Evolutionary conservation across 176 grass and related monocot genomes (phyloP), one percentile per base, ranked within the genome.

Genomic region (Bothriochloa decipiens): DNA sequence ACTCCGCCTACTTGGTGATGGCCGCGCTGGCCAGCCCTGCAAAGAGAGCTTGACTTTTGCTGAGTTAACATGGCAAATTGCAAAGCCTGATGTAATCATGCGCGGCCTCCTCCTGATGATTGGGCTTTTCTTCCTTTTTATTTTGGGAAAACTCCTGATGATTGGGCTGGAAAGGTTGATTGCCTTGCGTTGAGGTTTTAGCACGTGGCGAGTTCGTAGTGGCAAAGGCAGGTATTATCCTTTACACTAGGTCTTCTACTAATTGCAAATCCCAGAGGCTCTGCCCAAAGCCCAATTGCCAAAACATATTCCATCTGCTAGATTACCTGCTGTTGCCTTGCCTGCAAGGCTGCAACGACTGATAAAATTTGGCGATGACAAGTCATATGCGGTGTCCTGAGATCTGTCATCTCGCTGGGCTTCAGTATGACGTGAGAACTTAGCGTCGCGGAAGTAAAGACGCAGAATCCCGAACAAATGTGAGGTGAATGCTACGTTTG

Each of bases 151-250:
- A 7, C 62, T 35, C 27, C 28, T 37, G 36, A 79, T 80, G 74
- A 87, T 75, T 86, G 84, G 79, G 17, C 64, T 69, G 40, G 57
- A 33, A 80, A 65, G 45, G 39, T 29, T 36, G 61, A 75, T 57
- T 79, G 46, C 60, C 3, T 26, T 27, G 23, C 61, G 25, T 13
- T 28, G 25, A 64, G 23, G 11, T 6, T 64, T 65, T 18, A 0
- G 60, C 79, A 90, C 84, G 83, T 87, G 88, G 61, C 68, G 74
- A 74, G 27, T 77, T 65, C 39, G 77, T 87, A 84, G n/a, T 39
- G 26, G 67, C 74, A 9, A 86, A 86, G 84, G 5, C n/a, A 83
- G 58, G 83, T 67, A 83, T 74, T 75, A 71, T 69, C 70, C 62
- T 35, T 47, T 55, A 20, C 7, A 3, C 53, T 4, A 10, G 29